Conservation (phyloP, 2,329 filamentous ascomycete species). For the Monosporascus sp. region DNA sequence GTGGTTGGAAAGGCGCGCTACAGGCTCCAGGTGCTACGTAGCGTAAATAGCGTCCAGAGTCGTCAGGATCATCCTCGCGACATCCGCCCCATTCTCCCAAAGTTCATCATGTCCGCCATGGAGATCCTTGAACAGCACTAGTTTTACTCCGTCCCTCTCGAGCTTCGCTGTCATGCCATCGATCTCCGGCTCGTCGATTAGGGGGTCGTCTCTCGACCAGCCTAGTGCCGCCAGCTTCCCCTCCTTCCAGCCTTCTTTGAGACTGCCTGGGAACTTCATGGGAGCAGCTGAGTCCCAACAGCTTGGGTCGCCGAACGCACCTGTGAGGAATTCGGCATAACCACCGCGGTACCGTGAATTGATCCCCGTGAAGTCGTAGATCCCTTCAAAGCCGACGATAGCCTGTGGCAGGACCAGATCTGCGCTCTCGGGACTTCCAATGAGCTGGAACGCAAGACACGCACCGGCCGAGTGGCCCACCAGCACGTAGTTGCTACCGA, state of each 20-base stretch:
- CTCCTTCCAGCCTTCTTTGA: slow-evolving; percentile 30
- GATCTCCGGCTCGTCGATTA: slow-evolving; percentile 53
- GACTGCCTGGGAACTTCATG: slow-evolving; percentile 35
- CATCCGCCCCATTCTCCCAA: slow-evolving; percentile 53
- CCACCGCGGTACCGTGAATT: slow-evolving; percentile 36
- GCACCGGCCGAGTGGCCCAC: slow-evolving; percentile 60
- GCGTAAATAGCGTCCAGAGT: slow-evolving; percentile 6
- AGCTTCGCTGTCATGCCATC: slow-evolving; percentile 49
- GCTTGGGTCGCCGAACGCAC: slow-evolving; percentile 54
- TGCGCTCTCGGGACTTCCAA: slow-evolving; percentile 18
- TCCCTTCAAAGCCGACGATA: slow-evolving; percentile 58
- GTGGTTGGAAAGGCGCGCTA: neutral
- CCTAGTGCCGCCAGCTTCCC: slow-evolving; percentile 31
- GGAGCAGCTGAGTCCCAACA: slow-evolving; percentile 55
- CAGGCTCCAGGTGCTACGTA: neutral
- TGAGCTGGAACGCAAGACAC: slow-evolving; percentile 56
- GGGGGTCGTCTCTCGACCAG: slow-evolving; percentile 41
- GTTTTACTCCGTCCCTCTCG: slow-evolving; percentile 29
- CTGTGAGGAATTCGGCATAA: slow-evolving; percentile 53
- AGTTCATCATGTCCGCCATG: slow-evolving; percentile 57
- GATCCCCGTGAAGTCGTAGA: slow-evolving; percentile 59
- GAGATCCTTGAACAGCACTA: slow-evolving; percentile 39
- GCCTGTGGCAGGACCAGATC: slow-evolving; percentile 38
- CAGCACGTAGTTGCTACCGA: slow-evolving; percentile 45
- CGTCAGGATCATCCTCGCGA: slow-evolving; percentile 40